These are phyloP conservation scores for Cucurbita moschata DNA, from an alignment of 306 rosid genomes.

Conservation along the genomic window DNA sequence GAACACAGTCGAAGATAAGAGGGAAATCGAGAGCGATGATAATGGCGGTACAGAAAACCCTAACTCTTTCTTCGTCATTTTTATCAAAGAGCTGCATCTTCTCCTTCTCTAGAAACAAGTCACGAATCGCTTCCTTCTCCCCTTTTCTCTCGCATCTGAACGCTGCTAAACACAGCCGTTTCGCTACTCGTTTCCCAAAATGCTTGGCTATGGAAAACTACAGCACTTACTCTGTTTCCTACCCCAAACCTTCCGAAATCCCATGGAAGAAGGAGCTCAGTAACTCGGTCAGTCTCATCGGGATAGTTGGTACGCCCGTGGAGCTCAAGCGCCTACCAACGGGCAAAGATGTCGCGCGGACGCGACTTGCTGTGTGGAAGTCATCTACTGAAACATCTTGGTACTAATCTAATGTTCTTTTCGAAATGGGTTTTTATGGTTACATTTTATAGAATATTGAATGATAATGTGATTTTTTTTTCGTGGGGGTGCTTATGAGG, in stretches of 20 bases:
- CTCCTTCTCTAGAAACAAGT: not conserved
- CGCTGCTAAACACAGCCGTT: constrained; percentile 3
- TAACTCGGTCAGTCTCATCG: constrained; percentile 66
- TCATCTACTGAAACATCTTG: constrained; percentile 50
- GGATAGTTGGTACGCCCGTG: constrained; percentile 48
- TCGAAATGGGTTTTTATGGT: not conserved
- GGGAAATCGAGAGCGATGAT: not conserved
- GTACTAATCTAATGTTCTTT: constrained; percentile 7
- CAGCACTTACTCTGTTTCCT: constrained; percentile 15
- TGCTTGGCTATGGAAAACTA: constrained; percentile 26
- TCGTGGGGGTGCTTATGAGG: too few relatives aligned
- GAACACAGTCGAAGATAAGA: not conserved
- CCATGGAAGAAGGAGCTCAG: constrained; percentile 84
- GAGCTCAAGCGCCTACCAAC: constrained; percentile 67
- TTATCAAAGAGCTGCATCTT: not conserved
- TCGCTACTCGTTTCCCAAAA: constrained; percentile 16
- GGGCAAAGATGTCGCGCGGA: constrained; percentile 69
- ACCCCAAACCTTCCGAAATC: constrained; percentile 58
- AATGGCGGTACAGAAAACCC: not conserved
- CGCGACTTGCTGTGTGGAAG: constrained; percentile 74
- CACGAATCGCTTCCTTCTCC: not conserved
- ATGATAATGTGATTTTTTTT: not conserved
- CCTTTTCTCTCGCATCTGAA: not conserved
- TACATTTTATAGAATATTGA: not conserved
- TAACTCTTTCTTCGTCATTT: not conserved